Base-by-base conservation (phyloP, 495 filamentous ascomycete species). In the Tetracladium setigerum region DNA sequence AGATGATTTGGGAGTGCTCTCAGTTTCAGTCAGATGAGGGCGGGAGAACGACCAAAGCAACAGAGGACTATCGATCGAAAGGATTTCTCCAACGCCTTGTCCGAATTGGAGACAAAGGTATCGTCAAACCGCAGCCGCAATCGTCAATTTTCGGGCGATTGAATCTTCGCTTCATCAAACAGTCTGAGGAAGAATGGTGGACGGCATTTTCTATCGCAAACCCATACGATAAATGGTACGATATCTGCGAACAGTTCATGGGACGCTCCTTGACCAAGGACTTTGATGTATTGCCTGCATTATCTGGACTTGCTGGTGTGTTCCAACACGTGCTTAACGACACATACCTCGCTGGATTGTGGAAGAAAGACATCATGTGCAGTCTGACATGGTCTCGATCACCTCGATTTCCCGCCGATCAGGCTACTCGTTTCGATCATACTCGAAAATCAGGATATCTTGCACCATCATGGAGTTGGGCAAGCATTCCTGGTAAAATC, bases 401-500 rank as follows among this genome's bases (percentile, higher is more conserved):
- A 6, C 43, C 45, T n/a, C 22, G 47, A 44, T 44, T 44, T n/a
- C 47, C 41, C 13, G 15, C 41, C n/a, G 47, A 50, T 22, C 30
- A 12, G 0, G 37, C 39, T 17, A 41, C 47, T 32, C 49, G 49
- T 1, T 52, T 52, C 17, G 49, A 57, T 46, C 46, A 37, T 8
- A 44, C 52, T 18, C 24, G 38, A 12, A 51, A 45, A 33, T 49
- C 47, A 9, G 34, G 43, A 6, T 58, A 61, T 40, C 49, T 60
- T 17, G 60, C 58, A 15, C 58, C 60, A 36, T 61, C 58, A 18
- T 61, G 58, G 60, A 58, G 52, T 40, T 62, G 58, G 60, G 54
- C 55, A 18, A 49, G 54, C 30, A 52, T 61, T 35, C 46, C 54
- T 4, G 60, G 55, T 16, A 34, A 31, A 5, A 37, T 44, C 27